Percentiles rank a stretch among this genome's conserved stretches.
phyloP scores from a whole-genome alignment of 208 protist genomes.

The Leishmania major region DNA sequence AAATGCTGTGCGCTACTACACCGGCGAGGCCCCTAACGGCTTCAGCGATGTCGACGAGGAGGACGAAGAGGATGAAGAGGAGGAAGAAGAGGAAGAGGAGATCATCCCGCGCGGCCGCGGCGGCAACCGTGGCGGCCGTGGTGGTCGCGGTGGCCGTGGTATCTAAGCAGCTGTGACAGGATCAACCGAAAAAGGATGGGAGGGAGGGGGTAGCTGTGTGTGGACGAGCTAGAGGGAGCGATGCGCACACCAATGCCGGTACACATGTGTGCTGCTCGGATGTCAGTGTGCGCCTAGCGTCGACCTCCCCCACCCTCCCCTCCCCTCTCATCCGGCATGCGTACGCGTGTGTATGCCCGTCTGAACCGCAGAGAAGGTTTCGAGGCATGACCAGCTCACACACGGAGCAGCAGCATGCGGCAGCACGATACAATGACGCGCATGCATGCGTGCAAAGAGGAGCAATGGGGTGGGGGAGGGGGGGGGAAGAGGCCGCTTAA shows the following conservation, averaged over 20 bases:
- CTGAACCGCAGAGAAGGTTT: neutral
- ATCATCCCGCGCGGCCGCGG: slow-evolving; percentile 44
- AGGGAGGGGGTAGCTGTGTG: neutral
- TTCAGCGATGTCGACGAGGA: slow-evolving; percentile 67
- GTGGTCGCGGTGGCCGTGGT: slow-evolving; percentile 33
- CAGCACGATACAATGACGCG: neutral
- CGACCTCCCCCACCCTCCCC: neutral
- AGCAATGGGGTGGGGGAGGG: no score
- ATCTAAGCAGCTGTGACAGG: slow-evolving; percentile 18
- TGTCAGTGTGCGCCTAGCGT: neutral
- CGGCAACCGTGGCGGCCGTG: slow-evolving; percentile 29
- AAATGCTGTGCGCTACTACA: slow-evolving; percentile 83
- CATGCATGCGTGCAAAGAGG: no score
- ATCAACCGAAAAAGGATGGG: neutral
- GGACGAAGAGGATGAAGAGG: slow-evolving; percentile 81
- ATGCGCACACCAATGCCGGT: neutral
- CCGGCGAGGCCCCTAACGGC: slow-evolving; percentile 84
- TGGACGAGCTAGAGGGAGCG: neutral
- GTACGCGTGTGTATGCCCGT: neutral
- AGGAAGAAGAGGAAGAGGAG: slow-evolving; percentile 51
- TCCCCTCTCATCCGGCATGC: neutral
- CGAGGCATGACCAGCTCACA: neutral
- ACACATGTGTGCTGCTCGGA: neutral
- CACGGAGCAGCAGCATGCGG: neutral
- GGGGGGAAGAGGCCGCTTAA: neutral